Evolutionary conservation across 805 yeast species (phyloP), one percentile per base, ranked within the genome.

Genomic region (Hanseniaspora vineae): DNA sequence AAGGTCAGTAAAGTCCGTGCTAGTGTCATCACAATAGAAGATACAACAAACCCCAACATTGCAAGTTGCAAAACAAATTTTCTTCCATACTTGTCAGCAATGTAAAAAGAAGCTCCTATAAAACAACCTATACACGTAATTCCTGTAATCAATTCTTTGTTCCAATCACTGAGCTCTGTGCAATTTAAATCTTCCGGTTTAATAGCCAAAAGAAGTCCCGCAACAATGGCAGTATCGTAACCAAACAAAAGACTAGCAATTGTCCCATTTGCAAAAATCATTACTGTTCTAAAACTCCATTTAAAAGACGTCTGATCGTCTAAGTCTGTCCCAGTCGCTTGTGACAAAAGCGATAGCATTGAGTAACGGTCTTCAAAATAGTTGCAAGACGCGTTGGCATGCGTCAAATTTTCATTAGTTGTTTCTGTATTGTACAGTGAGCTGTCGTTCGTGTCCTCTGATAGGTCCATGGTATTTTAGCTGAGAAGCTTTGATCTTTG

Each of bases 181-280:
- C 51, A 52, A 35, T 58, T 60, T 31, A 68, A 57, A 63, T 63
- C 69, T 4, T 60, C 55, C 44, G 78, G 75, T 35, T 54, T 51
- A 33, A 73, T 49, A 65, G 71, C 69, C 44, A 76, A 61, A 31
- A 78, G 67, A 44, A 78, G 77, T 19, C 81, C 80, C 9, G 81
- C 75, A 39, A 78, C 76, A 42, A 80, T 75, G 44, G 82, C 83
- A 12, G 83, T 78, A 54, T 78, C 82, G 56, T 76, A 78, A 13
- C 84, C 84, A 56, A 78, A 78, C 46, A 78, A 70, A 46, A 75
- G 68, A 3, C 83, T 82, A 48, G 82, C 81, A 46, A 77, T 70
- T 5, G 81, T 77, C 29, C 78, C 58, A 35, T 58, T 56, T 2
- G 51, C 39, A 33, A 58, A 52, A 19, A 57, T 56, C 2, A 54